Base-by-base conservation (phyloP, 2,329 filamentous ascomycete species). In the Penicillium sp. region DNA sequence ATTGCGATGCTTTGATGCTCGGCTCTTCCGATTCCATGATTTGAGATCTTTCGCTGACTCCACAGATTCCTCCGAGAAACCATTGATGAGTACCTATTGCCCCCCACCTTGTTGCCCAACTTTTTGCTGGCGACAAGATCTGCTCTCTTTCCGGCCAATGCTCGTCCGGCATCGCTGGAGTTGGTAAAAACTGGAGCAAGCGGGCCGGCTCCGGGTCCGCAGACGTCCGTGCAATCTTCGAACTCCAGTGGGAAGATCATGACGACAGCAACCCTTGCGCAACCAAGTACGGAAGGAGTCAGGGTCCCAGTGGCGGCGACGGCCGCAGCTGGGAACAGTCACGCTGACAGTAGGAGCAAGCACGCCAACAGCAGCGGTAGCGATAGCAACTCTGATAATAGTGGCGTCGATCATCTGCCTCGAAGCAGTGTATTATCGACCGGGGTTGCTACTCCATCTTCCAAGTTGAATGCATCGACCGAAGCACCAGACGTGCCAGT, bases 121-220 rank as follows among this genome's bases (percentile, higher is more conserved):
- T 65, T 85, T 50, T 61, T 71, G 14, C 61, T 60, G 37, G 62
- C 79, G 50, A 73, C 85, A 55, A 84, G 92, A 60, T 79, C 77
- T 54, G 77, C 84, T 44, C 71, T 96, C 39, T 96, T 95, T 61
- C 90, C 92, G 50, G 84, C 86, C 66, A 93, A 93, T 65, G 73
- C 77, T 53, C 80, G 83, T 45, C 82, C 80, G 42, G 31, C 32
- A 37, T 75, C 78, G 48, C 71, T 39, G 35, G 46, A 40, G 44
- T 37, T 46, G 43, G 35, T 35, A 39, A 44, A 80, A 52, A 73
- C 40, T 39, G 34, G 30, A 41, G 44, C 38, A 43, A 42, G 27
- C 32, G 29, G 42, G 42, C 49, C 44, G 43, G 42, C 44, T 30
- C 45, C 48, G 45, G 39, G 44, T 46, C 39, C 47, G 37, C 48